Conservation (phyloP, 2,329 filamentous ascomycete genomes). For the Pyricularia pennisetigena region DNA sequence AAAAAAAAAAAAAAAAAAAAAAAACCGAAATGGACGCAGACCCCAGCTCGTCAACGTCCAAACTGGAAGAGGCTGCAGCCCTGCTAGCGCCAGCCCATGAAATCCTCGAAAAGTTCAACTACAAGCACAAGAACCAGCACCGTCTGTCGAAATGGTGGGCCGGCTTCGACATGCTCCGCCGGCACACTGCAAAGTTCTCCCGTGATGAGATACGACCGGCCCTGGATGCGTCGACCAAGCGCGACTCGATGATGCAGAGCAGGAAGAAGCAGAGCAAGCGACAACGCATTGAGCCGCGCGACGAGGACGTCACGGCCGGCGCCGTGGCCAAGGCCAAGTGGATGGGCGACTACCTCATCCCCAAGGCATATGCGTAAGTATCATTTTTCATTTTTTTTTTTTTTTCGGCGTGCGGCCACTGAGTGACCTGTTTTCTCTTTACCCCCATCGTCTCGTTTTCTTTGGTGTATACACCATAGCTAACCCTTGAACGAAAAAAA, state of each 20-base stretch:
- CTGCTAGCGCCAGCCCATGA: conserved; percentile 30
- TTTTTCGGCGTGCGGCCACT: too few species aligned
- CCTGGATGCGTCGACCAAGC: conserved; percentile 11
- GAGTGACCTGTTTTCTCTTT: neutral
- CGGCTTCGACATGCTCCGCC: conserved; percentile 61
- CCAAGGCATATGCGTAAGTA: conserved; percentile 34
- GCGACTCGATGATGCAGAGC: neutral
- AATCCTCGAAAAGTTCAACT: conserved; percentile 63
- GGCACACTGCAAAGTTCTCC: conserved; percentile 48
- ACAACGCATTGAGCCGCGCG: neutral
- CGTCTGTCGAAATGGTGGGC: conserved; percentile 71
- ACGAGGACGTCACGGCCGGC: neutral
- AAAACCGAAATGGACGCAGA: neutral
- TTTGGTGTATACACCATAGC: neutral
- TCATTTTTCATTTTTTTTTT: neutral
- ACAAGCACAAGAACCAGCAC: conserved; percentile 90
- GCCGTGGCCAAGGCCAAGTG: conserved; percentile 21
- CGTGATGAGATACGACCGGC: conserved; percentile 18
- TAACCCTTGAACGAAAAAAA: conserved; percentile 15
- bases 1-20: neutral
- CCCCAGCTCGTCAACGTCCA: neutral
- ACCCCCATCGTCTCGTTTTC: neutral
- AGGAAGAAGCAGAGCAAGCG: neutral
- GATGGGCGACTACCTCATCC: conserved; percentile 28
- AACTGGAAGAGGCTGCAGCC: conserved; percentile 11